These are phyloP conservation scores for Colletotrichum costaricense DNA, from an alignment of 2,329 filamentous ascomycete species.

Conservation along the genomic window DNA sequence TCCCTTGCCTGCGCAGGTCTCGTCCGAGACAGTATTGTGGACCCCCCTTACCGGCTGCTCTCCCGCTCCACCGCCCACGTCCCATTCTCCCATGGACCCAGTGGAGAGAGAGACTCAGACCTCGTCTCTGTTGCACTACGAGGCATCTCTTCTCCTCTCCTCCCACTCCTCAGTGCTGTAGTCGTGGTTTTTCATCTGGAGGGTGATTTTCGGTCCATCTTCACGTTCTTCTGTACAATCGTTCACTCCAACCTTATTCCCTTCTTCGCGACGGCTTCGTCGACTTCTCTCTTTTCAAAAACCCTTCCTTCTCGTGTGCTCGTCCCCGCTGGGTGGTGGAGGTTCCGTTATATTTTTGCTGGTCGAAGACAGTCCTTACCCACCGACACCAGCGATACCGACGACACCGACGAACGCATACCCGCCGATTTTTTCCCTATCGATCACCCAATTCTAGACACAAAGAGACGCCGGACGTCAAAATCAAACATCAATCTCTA, in stretches of 20 bases:
- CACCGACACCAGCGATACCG: constrained; percentile 20
- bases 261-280: constrained; percentile 31
- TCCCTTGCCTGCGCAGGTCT: constrained; percentile 32
- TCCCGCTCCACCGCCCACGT: constrained; percentile 17
- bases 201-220: constrained; percentile 16
- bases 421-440: not conserved
- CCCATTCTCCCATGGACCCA: not conserved
- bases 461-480: constrained; percentile 52
- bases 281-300: constrained; percentile 24
- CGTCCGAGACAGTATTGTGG: constrained; percentile 33
- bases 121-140: constrained; percentile 2
- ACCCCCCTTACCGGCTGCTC: constrained; percentile 21
- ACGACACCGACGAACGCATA: constrained; percentile 17
- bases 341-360: constrained; percentile 29
- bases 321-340: constrained; percentile 35
- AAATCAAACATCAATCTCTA: not conserved
- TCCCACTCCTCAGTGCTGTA: constrained; percentile 8
- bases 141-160: not conserved
- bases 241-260: constrained; percentile 22
- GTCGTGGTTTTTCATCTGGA: constrained; percentile 4
- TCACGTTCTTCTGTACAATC: constrained; percentile 33
- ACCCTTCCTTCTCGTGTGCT: constrained; percentile 8
- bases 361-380: constrained; percentile 37
- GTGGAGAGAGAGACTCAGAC: constrained; percentile 4
- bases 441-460: not conserved